Percentiles rank a stretch among this genome's conserved stretches.
Conservation (phyloP, 768 basidiomycete species). For the Leccinum variicolor region DNA sequence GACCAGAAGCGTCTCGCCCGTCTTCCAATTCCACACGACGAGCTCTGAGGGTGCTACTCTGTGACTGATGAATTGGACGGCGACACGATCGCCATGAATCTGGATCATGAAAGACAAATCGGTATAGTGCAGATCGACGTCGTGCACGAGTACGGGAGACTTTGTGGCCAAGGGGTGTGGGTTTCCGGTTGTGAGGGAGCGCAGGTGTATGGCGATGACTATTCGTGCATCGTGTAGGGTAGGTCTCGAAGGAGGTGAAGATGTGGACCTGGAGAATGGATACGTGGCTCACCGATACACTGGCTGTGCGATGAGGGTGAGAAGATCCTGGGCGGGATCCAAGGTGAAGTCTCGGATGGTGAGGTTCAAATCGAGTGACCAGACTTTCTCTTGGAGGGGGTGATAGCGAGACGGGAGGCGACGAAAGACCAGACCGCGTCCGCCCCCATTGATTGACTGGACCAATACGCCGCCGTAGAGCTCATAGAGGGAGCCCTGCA, state of each 20-base stretch:
- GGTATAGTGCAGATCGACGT: conserved; percentile 14
- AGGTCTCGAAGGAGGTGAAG: conserved; percentile 12
- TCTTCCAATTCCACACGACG: conserved; percentile 67
- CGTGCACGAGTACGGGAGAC: conserved; percentile 30
- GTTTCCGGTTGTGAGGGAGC: conserved; percentile 42
- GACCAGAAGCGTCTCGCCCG: conserved; percentile 48
- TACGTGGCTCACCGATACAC: conserved; percentile 29
- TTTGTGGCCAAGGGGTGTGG: conserved; percentile 43
- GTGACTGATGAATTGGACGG: conserved; percentile 41
- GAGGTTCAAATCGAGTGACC: conserved; percentile 39
- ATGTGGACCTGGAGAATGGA: not conserved
- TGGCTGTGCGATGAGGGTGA: conserved; percentile 47
- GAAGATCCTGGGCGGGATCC: conserved; percentile 65
- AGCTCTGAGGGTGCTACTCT: conserved; percentile 42
- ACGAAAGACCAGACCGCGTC: conserved; percentile 37
- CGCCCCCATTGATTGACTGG: conserved; percentile 30
- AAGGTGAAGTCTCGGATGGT: conserved; percentile 55
- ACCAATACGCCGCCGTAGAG: conserved; percentile 57
- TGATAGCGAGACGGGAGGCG: conserved; percentile 49
- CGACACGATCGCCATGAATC: conserved; percentile 50
- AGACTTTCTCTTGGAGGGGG: conserved; percentile 43
- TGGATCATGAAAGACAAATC: conserved; percentile 48
- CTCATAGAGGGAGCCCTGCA: conserved; percentile 49
- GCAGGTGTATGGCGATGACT: conserved; percentile 38
- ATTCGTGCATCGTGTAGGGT: conserved; percentile 11